Conservation (phyloP, 352 stramenopile genomes). For the Pythium aphanidermatum region DNA sequence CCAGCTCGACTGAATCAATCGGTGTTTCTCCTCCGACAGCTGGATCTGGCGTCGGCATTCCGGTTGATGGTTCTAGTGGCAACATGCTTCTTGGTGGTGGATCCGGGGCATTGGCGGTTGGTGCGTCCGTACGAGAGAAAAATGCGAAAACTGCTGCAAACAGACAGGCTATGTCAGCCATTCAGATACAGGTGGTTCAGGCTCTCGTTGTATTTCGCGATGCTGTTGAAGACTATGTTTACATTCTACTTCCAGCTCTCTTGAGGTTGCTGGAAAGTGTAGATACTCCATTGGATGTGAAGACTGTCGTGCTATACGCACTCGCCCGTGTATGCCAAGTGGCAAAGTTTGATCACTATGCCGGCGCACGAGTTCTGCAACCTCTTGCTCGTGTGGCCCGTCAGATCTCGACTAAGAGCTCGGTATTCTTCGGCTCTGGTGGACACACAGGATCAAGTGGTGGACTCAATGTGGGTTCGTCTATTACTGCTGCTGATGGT, state of each 20-base stretch:
- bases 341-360: conserved; percentile 75
- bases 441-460: conserved; percentile 17
- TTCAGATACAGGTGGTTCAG: conserved; percentile 82
- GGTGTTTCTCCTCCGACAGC: no score
- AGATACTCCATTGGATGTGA: conserved; percentile 75
- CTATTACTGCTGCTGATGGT: no score
- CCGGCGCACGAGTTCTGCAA: conserved; percentile 62
- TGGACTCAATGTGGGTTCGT: no score
- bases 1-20: no score
- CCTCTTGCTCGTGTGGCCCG: conserved; percentile 63
- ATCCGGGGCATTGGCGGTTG: background rate
- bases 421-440: conserved; percentile 56
- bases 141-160: conserved; percentile 11
- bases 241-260: conserved; percentile 91
- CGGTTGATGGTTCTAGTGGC: conserved; percentile 1
- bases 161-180: conserved; percentile 25
- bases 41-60: background rate
- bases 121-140: conserved; percentile 11
- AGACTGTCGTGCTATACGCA: conserved; percentile 68
- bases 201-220: conserved; percentile 89
- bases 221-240: conserved; percentile 92
- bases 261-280: conserved; percentile 91
- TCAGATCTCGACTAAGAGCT: conserved; percentile 65
- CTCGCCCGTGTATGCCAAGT: conserved; percentile 59
- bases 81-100: conserved; percentile 17